Conservation (phyloP, 179 eudicot genomes). For the Silene vulgaris region DNA sequence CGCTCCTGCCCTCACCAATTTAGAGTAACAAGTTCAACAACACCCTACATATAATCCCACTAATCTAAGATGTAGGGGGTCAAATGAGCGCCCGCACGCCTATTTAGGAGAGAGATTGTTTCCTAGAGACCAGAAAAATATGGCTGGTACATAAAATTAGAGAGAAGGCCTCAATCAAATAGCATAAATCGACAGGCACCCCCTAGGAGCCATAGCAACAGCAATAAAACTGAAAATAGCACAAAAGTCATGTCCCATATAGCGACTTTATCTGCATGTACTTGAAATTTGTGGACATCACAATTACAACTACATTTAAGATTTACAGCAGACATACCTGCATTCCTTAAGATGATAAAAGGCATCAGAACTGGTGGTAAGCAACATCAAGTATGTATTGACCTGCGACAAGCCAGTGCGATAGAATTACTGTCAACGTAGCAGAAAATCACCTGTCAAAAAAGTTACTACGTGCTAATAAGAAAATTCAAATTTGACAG, state of each 20-base stretch:
- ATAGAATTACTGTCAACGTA: slow-evolving; percentile 10
- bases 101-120: neutral
- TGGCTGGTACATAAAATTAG: neutral
- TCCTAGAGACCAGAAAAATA: neutral
- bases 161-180: neutral
- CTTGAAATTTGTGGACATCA: neutral
- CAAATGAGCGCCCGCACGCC: neutral
- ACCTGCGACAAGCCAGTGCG: slow-evolving; percentile 42
- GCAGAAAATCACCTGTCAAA: neutral
- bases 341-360: slow-evolving; percentile 89
- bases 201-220: neutral
- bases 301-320: slow-evolving; percentile 1
- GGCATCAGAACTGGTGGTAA: slow-evolving; percentile 86
- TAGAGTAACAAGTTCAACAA: no score
- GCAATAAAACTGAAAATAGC: neutral
- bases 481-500: neutral
- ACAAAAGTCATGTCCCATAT: neutral
- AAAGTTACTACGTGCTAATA: neutral
- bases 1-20: no score
- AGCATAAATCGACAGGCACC: neutral
- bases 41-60: no score
- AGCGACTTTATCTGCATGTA: neutral
- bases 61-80: neutral
- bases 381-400: slow-evolving; percentile 82
- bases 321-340: slow-evolving; percentile 45